Conservation (phyloP, 371 early-diverging fungal species). For the Mucor sp. region DNA sequence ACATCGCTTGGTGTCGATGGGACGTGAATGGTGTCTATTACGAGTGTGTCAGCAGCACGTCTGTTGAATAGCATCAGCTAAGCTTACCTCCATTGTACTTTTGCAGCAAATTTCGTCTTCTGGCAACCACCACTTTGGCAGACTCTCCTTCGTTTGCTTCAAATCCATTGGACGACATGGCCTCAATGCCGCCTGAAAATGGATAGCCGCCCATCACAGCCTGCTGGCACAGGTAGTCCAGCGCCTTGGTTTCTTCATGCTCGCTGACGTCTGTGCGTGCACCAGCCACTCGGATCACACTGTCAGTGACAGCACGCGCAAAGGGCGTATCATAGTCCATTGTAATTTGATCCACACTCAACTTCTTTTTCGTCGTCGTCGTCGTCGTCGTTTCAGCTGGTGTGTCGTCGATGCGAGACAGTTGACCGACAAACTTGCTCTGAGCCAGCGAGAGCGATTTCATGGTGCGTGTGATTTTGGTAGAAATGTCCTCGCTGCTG, state of each 20-base stretch:
- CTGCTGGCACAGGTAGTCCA: conserved; percentile 48
- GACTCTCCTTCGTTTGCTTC: conserved; percentile 56
- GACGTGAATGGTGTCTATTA: conserved; percentile 44
- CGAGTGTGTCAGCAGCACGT: conserved; percentile 19
- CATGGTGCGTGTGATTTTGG: neutral
- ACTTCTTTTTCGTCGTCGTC: neutral
- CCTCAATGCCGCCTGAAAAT: conserved; percentile 47
- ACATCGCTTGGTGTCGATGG: conserved; percentile 47
- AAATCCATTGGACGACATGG: conserved; percentile 45
- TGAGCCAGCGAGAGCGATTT: conserved; percentile 8
- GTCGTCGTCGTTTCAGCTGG: neutral
- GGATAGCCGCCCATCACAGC: conserved; percentile 54
- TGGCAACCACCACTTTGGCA: conserved; percentile 46
- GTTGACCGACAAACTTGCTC: neutral
- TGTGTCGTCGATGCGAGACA: neutral
- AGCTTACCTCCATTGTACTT: conserved; percentile 39
- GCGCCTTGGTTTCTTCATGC: conserved; percentile 14
- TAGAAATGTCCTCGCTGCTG: neutral
- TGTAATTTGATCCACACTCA: neutral
- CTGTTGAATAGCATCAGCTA: neutral
- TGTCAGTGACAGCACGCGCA: conserved; percentile 19
- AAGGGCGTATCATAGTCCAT: conserved; percentile 41
- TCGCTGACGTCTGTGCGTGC: neutral
- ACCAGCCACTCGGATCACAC: neutral
- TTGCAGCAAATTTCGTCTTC: conserved; percentile 49